Evolutionary conservation across 2,329 filamentous ascomycete species (phyloP).

Genomic region (Fusarium pseudograminearum): DNA sequence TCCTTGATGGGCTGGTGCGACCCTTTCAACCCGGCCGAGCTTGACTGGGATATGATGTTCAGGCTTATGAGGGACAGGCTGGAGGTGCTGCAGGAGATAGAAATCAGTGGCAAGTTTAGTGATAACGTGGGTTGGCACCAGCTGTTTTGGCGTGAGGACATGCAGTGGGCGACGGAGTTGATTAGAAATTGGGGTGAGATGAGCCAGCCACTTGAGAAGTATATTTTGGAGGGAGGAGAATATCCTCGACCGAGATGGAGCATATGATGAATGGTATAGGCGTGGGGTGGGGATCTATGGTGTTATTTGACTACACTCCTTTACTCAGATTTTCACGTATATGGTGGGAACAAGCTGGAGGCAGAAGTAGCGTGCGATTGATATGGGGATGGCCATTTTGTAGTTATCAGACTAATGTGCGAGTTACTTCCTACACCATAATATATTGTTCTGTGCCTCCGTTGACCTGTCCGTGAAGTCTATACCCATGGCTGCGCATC

Average conservation of each 20-base stretch:
- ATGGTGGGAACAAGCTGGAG: not conserved
- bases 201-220: slow-evolving; percentile 28
- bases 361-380: not conserved
- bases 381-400: not conserved
- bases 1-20: slow-evolving; percentile 23
- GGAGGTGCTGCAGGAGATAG: slow-evolving; percentile 13
- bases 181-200: slow-evolving; percentile 5
- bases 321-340: not conserved
- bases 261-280: not conserved
- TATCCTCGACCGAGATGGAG: slow-evolving; percentile 31
- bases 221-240: slow-evolving; percentile 35
- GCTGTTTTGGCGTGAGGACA: slow-evolving; percentile 15
- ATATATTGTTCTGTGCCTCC: not conserved
- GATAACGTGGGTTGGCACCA: slow-evolving; percentile 35
- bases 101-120: slow-evolving; percentile 23
- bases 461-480: not conserved
- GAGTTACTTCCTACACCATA: not conserved
- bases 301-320: not conserved
- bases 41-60: slow-evolving; percentile 39
- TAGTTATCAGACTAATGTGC: not conserved
- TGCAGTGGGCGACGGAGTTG: not conserved
- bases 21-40: slow-evolving; percentile 1
- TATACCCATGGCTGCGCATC: not conserved
- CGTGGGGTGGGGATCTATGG: not conserved
- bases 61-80: slow-evolving; percentile 23